These are phyloP conservation scores for Aspergillus pseudonomiae DNA, from an alignment of 2,329 filamentous ascomycete species.

Conservation along the genomic window DNA sequence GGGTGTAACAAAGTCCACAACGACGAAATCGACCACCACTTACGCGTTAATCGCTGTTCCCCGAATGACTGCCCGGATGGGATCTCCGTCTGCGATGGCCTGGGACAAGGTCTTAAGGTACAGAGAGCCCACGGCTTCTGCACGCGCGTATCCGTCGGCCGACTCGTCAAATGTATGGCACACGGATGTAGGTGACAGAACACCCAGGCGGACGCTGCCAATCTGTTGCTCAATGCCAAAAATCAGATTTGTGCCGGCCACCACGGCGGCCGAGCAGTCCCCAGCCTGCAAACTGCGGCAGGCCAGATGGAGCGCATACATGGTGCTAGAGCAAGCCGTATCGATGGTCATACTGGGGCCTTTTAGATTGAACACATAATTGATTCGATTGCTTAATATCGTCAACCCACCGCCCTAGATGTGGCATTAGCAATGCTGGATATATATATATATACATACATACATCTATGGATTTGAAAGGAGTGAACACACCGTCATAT, in stretches of 20 bases:
- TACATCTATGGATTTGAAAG: too few species aligned
- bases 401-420: conserved; percentile 10
- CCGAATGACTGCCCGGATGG: conserved; percentile 8
- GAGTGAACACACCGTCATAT: too few species aligned
- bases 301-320: conserved; percentile 44
- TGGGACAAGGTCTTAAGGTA: conserved; percentile 11
- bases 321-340: conserved; percentile 44
- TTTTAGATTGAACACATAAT: conserved; percentile 40
- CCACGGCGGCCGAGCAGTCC: conserved; percentile 27
- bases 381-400: conserved; percentile 28
- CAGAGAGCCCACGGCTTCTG: conserved; percentile 5
- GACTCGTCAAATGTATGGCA: conserved; percentile 12
- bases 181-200: conserved; percentile 36
- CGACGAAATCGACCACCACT: conserved; percentile 3
- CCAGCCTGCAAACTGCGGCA: conserved; percentile 25
- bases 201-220: conserved; percentile 32
- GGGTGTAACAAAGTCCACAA: conserved; percentile 6
- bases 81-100: conserved; percentile 8
- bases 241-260: conserved; percentile 28
- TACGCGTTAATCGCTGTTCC: conserved; percentile 2
- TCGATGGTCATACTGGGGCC: conserved; percentile 35
- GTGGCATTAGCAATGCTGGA: conserved; percentile 15
- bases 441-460: background rate
- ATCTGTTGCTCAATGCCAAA: conserved; percentile 21
- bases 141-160: conserved; percentile 16